A percentile compares a stretch with the other conserved stretches of the same genome.
Conservation (phyloP, 2,329 filamentous ascomycete genomes). For the Botrytis byssoidea region DNA sequence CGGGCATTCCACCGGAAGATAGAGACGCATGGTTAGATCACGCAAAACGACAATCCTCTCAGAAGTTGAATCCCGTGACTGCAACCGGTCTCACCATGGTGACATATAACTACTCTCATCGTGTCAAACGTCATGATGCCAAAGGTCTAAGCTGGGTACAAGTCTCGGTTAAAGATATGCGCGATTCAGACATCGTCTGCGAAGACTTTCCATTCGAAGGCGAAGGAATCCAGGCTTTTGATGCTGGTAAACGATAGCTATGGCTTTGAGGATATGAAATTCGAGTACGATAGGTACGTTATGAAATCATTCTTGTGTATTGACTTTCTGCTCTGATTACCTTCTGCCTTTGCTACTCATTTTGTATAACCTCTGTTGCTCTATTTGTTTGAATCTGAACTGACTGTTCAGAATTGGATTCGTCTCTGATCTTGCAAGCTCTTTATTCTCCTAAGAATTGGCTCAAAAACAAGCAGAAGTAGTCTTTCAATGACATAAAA, state of each 20-base stretch:
- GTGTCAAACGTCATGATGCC: background rate
- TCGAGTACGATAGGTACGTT: background rate
- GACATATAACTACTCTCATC: background rate
- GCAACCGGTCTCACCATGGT: background rate
- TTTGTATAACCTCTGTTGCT: background rate
- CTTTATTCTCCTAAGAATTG: background rate
- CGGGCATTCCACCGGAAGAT: background rate
- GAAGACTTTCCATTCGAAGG: background rate
- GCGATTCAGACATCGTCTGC: background rate
- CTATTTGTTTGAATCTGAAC: background rate
- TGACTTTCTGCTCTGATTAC: background rate
- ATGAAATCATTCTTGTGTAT: background rate
- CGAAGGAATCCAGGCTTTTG: background rate
- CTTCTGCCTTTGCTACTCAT: background rate
- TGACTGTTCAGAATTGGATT: background rate
- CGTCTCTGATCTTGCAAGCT: background rate
- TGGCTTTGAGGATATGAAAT: background rate
- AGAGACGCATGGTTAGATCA: background rate
- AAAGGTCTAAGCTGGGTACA: background rate
- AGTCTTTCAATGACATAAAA: too few species aligned
- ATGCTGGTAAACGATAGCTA: background rate
- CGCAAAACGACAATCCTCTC: background rate
- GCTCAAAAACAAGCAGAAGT: too few species aligned
- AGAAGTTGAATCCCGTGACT: background rate
- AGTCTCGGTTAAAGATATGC: background rate